Percentiles rank a stretch among this genome's conserved stretches.
Evolutionary conservation across 768 basidiomycete species (phyloP).

Genomic region (Pulveroboletus sp.): DNA sequence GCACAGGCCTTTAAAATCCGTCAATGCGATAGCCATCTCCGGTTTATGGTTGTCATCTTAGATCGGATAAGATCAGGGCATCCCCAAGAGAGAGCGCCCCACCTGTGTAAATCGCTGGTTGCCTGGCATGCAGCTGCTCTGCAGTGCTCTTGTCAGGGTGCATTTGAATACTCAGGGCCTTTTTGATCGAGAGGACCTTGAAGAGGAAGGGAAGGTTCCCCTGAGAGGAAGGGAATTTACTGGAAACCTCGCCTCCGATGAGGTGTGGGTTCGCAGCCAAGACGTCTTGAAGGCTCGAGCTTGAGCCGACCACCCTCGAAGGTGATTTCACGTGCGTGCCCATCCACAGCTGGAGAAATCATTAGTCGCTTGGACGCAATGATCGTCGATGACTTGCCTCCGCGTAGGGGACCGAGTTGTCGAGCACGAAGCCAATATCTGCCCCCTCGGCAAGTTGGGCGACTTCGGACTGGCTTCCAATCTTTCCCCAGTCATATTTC

Average conservation of each 20-base stretch:
- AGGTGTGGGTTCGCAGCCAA: conserved; percentile 64
- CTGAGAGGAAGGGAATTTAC: conserved; percentile 47
- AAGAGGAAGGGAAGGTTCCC: conserved; percentile 88
- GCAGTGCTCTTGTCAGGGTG: conserved; percentile 88
- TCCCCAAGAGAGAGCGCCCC: conserved; percentile 13
- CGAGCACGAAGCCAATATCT: conserved; percentile 58
- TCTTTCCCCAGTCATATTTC: conserved; percentile 93
- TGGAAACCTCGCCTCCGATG: conserved; percentile 56
- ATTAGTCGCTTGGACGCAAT: conserved; percentile 1
- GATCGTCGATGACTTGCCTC: conserved; percentile 57
- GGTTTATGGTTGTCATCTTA: conserved; percentile 96
- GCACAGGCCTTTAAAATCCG: conserved; percentile 85
- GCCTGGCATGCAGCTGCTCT: conserved; percentile 56
- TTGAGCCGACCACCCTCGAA: conserved; percentile 47
- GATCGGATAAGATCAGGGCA: conserved; percentile 7
- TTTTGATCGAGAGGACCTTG: conserved; percentile 87
- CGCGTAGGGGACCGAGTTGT: conserved; percentile 79
- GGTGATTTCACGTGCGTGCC: conserved; percentile 86
- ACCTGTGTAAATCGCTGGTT: conserved; percentile 92
- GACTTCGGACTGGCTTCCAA: conserved; percentile 76
- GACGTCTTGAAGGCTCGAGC: conserved; percentile 48
- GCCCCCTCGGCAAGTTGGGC: conserved; percentile 73
- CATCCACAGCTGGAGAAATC: conserved; percentile 83
- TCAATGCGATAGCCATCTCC: conserved; percentile 97
- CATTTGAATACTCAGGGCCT: conserved; percentile 86